Evolutionary conservation across 139 green algal genomes (phyloP), one percentile per base, ranked within the genome.

Genomic region (Chlamydomonas sphaeroides): DNA sequence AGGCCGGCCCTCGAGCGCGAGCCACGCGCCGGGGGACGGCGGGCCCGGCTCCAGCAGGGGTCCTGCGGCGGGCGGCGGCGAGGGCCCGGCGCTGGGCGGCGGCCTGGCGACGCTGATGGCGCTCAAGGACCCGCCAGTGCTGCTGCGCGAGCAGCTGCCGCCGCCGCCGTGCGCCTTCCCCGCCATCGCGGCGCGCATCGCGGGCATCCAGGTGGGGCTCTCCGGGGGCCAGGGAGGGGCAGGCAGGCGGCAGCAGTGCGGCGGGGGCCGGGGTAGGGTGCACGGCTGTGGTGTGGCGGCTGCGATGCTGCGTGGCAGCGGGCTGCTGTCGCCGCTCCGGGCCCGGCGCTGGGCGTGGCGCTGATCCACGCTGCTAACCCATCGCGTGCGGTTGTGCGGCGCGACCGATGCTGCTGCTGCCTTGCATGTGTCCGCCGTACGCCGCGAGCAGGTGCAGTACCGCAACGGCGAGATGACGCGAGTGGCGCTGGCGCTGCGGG

Each of bases 371-470:
- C n/a, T n/a, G n/a, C n/a, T n/a, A n/a, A n/a, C n/a, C n/a, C n/a
- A n/a, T n/a, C n/a, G n/a, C n/a, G n/a, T n/a, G n/a, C n/a, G n/a
- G n/a, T n/a, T n/a, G n/a, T n/a, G n/a, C n/a, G n/a, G n/a, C n/a
- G n/a, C n/a, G n/a, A n/a, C n/a, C n/a, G n/a, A n/a, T n/a, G n/a
- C n/a, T n/a, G n/a, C n/a, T n/a, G n/a, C n/a, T n/a, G n/a, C n/a
- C n/a, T n/a, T n/a, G n/a, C n/a, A n/a, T n/a, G n/a, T n/a, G n/a
- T n/a, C n/a, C n/a, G n/a, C n/a, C n/a, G n/a, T n/a, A n/a, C n/a
- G n/a, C n/a, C n/a, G n/a, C n/a, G n/a, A n/a, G n/a, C 61, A 81
- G 74, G 62, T 67, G 30, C 59, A 70, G 33, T 81, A 81, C n/a
- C 39, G 61, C 4, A 61, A 81, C 30, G 74, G 74, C 33, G 74